phyloP scores from a whole-genome alignment of 345 rosid genomes.

The Citrus trifoliata region DNA sequence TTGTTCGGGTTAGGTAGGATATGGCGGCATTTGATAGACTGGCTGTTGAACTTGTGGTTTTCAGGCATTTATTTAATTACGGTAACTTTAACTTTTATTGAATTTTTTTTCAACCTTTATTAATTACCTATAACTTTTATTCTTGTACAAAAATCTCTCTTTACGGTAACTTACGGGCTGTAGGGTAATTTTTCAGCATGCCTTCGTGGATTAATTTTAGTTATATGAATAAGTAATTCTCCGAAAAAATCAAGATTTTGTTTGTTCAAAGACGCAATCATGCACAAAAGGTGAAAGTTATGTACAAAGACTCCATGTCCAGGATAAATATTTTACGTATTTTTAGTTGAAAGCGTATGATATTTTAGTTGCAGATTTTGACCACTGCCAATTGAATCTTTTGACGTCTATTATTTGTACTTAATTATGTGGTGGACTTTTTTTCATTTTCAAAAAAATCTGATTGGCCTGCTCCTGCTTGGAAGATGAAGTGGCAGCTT shows the following conservation, averaged over 20 bases:
- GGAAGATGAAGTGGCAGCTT: conserved; percentile 9
- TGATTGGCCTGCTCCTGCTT: background rate
- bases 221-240: no score
- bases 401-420: background rate
- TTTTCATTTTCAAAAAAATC: background rate
- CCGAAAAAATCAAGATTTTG: background rate
- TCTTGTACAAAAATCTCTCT: background rate
- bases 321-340: no score
- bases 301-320: no score
- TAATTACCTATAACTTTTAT: no score
- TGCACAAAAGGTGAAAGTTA: background rate
- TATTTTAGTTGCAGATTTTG: conserved; percentile 25
- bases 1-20: no score
- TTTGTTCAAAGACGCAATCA: background rate
- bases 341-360: no score
- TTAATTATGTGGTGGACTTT: background rate
- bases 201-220: no score
- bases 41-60: no score
- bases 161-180: background rate
- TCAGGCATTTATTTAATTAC: no score
- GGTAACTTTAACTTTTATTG: no score
- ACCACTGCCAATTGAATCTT: conserved; percentile 5
- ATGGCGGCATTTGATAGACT: no score
- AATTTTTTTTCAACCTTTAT: no score
- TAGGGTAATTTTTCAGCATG: background rate